phyloP scores from a whole-genome alignment of 345 rosid genomes.

The Stellera chamaejasme region DNA sequence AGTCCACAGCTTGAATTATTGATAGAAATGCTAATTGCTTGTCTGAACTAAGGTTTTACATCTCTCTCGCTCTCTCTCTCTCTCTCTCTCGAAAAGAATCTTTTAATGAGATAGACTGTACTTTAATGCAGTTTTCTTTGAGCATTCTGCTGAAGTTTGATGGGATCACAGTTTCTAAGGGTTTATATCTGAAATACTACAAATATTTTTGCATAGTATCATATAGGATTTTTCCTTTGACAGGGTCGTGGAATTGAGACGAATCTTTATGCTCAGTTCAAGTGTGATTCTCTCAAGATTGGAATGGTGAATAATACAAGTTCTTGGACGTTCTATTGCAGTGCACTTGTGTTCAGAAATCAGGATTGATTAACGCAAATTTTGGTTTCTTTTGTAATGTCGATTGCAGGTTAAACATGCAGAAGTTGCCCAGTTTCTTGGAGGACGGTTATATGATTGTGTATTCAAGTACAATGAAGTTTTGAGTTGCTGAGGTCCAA shows the following conservation, averaged over 20 bases:
- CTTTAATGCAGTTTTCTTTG: too few relatives aligned
- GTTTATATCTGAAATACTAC: neutral
- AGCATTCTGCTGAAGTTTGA: too few relatives aligned
- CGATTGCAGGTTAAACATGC: constrained; percentile 79
- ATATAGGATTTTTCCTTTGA: constrained; percentile 13
- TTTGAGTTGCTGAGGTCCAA: constrained; percentile 12
- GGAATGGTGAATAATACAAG: constrained; percentile 62
- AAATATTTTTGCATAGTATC: neutral
- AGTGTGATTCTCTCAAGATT: constrained; percentile 93
- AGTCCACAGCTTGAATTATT: too few relatives aligned
- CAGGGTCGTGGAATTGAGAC: constrained; percentile 99
- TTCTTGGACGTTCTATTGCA: neutral
- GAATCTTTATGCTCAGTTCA: constrained; percentile 92
- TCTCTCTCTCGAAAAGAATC: too few relatives aligned
- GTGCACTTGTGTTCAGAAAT: neutral
- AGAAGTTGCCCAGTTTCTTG: constrained; percentile 97
- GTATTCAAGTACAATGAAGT: constrained; percentile 89
- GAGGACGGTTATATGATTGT: constrained; percentile 95
- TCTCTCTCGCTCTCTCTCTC: too few relatives aligned
- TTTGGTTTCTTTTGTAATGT: neutral
- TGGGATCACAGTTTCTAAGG: too few relatives aligned
- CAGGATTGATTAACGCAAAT: neutral
- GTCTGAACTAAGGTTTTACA: constrained; percentile 11
- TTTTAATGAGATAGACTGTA: too few relatives aligned
- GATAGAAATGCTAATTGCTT: neutral